A percentile compares a stretch with the other conserved stretches of the same genome.
phyloP scores from a whole-genome alignment of 2,329 filamentous ascomycete genomes.

The Lojkania enalia region DNA sequence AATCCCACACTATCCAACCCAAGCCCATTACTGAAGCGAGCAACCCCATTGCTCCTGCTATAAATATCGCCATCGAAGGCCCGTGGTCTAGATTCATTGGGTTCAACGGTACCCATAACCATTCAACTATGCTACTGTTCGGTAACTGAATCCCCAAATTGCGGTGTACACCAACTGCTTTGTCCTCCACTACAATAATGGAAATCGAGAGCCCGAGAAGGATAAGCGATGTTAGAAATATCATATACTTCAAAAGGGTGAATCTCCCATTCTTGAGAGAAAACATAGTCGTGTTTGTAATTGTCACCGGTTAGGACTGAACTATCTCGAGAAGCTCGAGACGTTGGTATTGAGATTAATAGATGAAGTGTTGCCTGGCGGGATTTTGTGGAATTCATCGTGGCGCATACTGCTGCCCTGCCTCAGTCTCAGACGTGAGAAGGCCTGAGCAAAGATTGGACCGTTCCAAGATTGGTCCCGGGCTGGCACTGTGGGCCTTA shows the following conservation, averaged over 20 bases:
- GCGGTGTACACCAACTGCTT: conserved; percentile 9
- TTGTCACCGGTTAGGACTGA: background rate
- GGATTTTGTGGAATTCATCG: background rate
- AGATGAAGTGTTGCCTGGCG: background rate
- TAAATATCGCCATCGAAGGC: conserved; percentile 9
- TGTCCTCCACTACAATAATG: conserved; percentile 9
- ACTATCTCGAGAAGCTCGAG: background rate
- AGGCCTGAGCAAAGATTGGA: background rate
- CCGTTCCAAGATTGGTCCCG: background rate
- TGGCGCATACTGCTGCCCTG: no score
- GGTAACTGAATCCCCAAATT: conserved; percentile 14
- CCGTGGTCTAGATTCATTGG: conserved; percentile 15
- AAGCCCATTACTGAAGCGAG: conserved; percentile 2
- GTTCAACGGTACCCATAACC: conserved; percentile 13
- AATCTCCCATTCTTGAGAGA: background rate
- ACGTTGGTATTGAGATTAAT: background rate
- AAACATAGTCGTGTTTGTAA: background rate
- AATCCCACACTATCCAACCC: conserved; percentile 6
- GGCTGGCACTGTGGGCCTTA: background rate
- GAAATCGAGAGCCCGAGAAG: conserved; percentile 10
- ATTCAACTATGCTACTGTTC: conserved; percentile 16
- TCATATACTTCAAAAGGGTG: background rate
- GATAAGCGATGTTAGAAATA: background rate
- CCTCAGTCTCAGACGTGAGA: no score
- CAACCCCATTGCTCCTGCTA: conserved; percentile 3